Evolutionary conservation across 164 flowering plant species (phyloP).

Genomic region (Chimonanthus praecox): DNA sequence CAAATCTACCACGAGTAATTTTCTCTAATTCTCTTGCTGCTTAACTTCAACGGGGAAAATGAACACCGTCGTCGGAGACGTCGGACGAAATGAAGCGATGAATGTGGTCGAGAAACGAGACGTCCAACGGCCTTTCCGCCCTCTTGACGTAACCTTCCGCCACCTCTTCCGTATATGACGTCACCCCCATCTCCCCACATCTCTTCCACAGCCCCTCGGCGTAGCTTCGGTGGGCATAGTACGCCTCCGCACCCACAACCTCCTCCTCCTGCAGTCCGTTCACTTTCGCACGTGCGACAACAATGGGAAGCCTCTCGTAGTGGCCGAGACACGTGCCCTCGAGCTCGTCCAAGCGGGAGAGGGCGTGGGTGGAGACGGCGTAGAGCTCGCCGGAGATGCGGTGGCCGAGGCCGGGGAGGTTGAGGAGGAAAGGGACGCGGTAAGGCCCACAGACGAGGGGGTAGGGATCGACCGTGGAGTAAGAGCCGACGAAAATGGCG

Average conservation of each 20-base stretch:
- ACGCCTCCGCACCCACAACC: slow-evolving; percentile 46
- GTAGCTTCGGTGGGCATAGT: slow-evolving; percentile 66
- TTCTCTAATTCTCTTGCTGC: too few species aligned
- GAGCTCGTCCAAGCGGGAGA: slow-evolving; percentile 58
- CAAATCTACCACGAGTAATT: too few species aligned
- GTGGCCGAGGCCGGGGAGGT: slow-evolving; percentile 55
- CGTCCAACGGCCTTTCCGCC: slow-evolving; percentile 49
- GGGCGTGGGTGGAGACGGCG: slow-evolving; percentile 49
- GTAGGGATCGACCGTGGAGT: slow-evolving; percentile 33
- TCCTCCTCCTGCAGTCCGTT: neutral
- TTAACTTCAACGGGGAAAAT: too few species aligned
- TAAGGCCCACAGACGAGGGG: slow-evolving; percentile 92
- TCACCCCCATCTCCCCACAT: slow-evolving; percentile 46
- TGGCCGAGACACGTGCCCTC: slow-evolving; percentile 63
- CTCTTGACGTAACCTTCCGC: slow-evolving; percentile 69
- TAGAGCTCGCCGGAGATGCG: slow-evolving; percentile 74
- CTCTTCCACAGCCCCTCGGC: slow-evolving; percentile 67
- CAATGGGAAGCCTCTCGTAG: slow-evolving; percentile 57
- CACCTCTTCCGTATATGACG: slow-evolving; percentile 42
- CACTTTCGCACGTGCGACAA: slow-evolving; percentile 4
- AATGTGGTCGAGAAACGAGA: slow-evolving; percentile 58
- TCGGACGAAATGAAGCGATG: slow-evolving; percentile 22
- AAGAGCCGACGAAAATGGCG: slow-evolving; percentile 48
- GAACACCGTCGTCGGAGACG: too few species aligned
- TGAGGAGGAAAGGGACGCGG: slow-evolving; percentile 78